Evolutionary conservation across 805 yeast species (phyloP).

Genomic region (Saccharomyces eubayanus): DNA sequence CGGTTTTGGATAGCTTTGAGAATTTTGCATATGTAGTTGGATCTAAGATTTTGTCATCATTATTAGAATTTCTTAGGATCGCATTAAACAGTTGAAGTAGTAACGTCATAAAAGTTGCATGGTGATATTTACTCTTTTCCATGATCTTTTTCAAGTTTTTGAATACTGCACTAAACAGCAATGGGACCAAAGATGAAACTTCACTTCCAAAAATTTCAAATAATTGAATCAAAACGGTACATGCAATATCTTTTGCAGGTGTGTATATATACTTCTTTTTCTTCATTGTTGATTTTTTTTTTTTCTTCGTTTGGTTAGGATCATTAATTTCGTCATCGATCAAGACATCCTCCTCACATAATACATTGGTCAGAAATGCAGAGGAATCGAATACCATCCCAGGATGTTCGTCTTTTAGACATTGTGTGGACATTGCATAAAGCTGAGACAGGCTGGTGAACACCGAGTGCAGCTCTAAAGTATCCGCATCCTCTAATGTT

Average conservation of each 20-base stretch:
- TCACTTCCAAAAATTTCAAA: constrained; percentile 30
- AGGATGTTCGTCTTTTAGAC: constrained; percentile 10
- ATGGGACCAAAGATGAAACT: constrained; percentile 30
- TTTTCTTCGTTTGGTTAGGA: constrained; percentile 7
- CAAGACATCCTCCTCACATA: constrained; percentile 24
- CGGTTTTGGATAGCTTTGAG: constrained; percentile 18
- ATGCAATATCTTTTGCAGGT: constrained; percentile 26
- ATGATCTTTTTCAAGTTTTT: constrained; percentile 31
- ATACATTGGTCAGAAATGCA: constrained; percentile 19
- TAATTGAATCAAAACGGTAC: constrained; percentile 23
- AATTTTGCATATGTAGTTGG: constrained; percentile 14
- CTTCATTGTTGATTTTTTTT: constrained; percentile 17
- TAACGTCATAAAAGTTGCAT: constrained; percentile 25
- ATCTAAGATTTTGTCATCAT: constrained; percentile 4
- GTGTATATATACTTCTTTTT: constrained; percentile 19
- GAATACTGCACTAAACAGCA: constrained; percentile 23
- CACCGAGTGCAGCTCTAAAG: constrained; percentile 18
- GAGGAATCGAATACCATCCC: constrained; percentile 26
- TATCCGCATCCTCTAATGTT: constrained; percentile 7
- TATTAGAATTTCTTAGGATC: constrained; percentile 15
- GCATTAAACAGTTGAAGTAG: constrained; percentile 18
- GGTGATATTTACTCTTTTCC: constrained; percentile 27
- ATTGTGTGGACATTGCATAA: constrained; percentile 9
- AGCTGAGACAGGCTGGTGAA: constrained; percentile 18
- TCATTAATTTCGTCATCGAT: constrained; percentile 3